Base-by-base conservation (phyloP, 805 yeast genomes). In the Saturnispora sanitii region DNA sequence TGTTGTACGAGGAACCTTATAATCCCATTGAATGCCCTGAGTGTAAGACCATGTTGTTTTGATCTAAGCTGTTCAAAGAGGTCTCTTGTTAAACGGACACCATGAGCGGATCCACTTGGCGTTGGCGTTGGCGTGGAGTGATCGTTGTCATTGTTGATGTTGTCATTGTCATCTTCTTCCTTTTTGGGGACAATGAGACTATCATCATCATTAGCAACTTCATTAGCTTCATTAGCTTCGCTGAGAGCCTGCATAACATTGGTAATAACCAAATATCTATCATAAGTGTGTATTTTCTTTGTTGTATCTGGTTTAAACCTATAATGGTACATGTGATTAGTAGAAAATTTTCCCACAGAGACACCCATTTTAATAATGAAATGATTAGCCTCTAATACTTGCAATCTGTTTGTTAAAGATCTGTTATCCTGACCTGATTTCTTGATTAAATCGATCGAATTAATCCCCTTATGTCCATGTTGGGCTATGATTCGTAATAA, bases 381-480 rank as follows among this genome's bases (percentile, higher is more conserved):
- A 17, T 73, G 74, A 28, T 65, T 54, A 7, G 66, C 71, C 43
- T 68, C 73, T 16, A 82, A 59, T 33, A 68, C 67, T 49, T 72
- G 75, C 39, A 80, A 62, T 49, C 92, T 66, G 1, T 75, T 65
- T 0, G 87, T 77, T 31, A 80, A 63, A 43, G 87, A 79, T 47
- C 90, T 67, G 15, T 79, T 73, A 50, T 82, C 92, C 57, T 82
- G 92, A 7, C 73, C 73, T 0, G 87, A 73, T 16, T 60, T 64
- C 31, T 62, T 60, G 2, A 78, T 71, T 43, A 82, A 61, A 20
- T 73, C 75, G 23, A 75, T 61, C 0, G 88, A 73, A 37, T 72
- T 66, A 13, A 81, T 72, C 8, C 92, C 92, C 1, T 56, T 50
- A 0, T 65, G 59, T 19, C 76, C 76, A 23, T 71, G 54, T 44